Base-by-base conservation (phyloP, 192 early-diverging fungal genomes). In the Allomyces macrogynus region DNA sequence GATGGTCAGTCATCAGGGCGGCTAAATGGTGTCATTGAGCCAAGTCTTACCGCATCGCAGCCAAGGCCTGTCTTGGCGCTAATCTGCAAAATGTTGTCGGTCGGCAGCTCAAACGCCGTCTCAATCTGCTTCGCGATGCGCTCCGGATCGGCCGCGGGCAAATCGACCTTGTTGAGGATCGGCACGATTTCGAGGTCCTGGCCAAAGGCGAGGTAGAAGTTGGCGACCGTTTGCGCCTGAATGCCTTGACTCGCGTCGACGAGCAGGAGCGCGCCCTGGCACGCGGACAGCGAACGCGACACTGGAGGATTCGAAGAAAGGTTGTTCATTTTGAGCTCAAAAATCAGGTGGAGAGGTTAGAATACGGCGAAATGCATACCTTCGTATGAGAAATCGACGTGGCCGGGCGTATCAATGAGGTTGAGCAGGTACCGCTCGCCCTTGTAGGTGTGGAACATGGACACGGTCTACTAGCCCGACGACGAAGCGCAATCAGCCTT, bases 161-260 rank as follows among this genome's bases (percentile, higher is more conserved):
- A 77, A 76, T 97, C 94, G 61, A 97, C 81, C 77, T 94, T 97
- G 71, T 97, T 97, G 27, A 98, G 72, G 40, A 94, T 87, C 5
- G 95, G 93, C 10, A 98, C 78, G 62, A 98, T 85, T 18, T 70
- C 74, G 67, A 98, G 80, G 16, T 82, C 87, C 71, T 95, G 80
- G 23, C 86, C 84, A 78, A 89, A 93, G 10, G 95, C 95, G 60
- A 96, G 70, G 67, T 85, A 93, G 73, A 93, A 98, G 76, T 95
- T 98, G 23, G 95, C 93, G 14, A 96, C 92, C 4, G 95, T 98
- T 73, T 98, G 95, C 1, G 95, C 95, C 72, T 98, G 93, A 27
- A 98, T 88, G 18, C 95, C 95, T 72, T 98, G 92, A 22, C 85
- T 80, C 1, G 93, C 90, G 70, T 98, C 95, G 0, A 98, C 91